Percentiles rank a stretch among this genome's conserved stretches.
Conservation (phyloP, 2,329 filamentous ascomycete species). For the Fusarium secorum region DNA sequence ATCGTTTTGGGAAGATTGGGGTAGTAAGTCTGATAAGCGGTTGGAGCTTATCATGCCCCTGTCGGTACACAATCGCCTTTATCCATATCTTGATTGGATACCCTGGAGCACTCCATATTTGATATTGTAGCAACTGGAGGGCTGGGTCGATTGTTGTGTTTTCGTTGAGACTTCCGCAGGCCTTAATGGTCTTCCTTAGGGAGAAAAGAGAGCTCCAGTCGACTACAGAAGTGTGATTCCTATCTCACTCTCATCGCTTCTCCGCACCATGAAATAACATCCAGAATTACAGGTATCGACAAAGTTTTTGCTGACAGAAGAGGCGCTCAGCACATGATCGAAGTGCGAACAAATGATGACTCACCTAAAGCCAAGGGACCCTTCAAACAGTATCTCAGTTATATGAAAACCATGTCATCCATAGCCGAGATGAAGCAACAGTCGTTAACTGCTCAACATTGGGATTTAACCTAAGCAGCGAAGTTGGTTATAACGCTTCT, state of each 20-base stretch:
- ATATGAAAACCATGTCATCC: accelerated
- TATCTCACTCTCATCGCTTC: accelerated
- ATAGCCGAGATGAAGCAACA: neutral
- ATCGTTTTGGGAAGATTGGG: neutral
- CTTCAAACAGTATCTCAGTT: accelerated
- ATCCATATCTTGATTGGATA: neutral
- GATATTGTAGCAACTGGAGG: no score
- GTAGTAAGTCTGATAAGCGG: neutral
- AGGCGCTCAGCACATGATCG: accelerated
- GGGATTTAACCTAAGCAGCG: accelerated
- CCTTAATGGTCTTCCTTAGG: accelerated
- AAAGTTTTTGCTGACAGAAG: accelerated
- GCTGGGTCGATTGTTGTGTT: neutral
- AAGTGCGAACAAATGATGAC: accelerated
- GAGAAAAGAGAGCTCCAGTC: accelerated
- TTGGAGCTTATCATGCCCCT: neutral
- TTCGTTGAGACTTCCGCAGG: no score
- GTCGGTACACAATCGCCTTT: no score
- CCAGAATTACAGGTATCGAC: accelerated
- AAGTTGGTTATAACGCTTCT: neutral
- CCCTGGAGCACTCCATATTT: neutral
- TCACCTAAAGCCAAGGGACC: accelerated
- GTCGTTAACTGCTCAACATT: neutral
- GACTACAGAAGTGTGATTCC: neutral
- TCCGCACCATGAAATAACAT: accelerated